These are phyloP conservation scores for Plasmopara muralis DNA, from an alignment of 352 stramenopile genomes.

Conservation along the genomic window DNA sequence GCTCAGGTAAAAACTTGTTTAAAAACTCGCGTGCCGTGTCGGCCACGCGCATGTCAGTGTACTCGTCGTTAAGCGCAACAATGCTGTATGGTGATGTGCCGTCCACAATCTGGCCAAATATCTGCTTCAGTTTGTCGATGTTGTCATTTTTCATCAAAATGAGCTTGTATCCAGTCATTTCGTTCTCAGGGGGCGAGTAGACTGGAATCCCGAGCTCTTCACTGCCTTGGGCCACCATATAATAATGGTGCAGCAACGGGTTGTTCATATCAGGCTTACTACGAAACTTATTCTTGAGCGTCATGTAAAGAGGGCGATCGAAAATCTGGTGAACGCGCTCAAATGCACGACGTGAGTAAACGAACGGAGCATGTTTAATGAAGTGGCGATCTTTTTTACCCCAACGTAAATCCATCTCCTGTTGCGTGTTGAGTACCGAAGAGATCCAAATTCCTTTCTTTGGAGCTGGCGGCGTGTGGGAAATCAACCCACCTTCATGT, in stretches of 20 bases:
- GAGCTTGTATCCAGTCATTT: constrained; percentile 83
- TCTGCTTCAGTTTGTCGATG: constrained; percentile 57
- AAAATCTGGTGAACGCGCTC: constrained; percentile 85
- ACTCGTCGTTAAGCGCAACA: constrained; percentile 84
- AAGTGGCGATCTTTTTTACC: constrained; percentile 72
- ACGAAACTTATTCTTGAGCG: constrained; percentile 82
- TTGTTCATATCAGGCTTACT: constrained; percentile 86
- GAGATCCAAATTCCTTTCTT: constrained; percentile 85
- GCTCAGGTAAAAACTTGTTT: constrained; percentile 58
- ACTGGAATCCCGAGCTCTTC: constrained; percentile 76
- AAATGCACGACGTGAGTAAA: constrained; percentile 82
- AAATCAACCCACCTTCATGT: not conserved
- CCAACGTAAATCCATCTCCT: constrained; percentile 51
- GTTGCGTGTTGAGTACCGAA: constrained; percentile 73
- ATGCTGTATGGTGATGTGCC: constrained; percentile 65
- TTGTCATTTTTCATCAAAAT: constrained; percentile 58
- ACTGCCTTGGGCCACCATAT: constrained; percentile 78
- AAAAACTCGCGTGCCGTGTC: constrained; percentile 42
- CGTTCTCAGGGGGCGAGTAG: constrained; percentile 54
- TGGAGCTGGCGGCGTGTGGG: constrained; percentile 29
- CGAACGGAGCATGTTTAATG: constrained; percentile 85
- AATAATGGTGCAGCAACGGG: constrained; percentile 81
- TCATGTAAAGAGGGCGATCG: constrained; percentile 64
- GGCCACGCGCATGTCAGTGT: constrained; percentile 22
- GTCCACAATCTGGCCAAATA: constrained; percentile 59